These are phyloP conservation scores for Solanum hybrid DNA, from an alignment of 305 asterid species.

Conservation along the genomic window DNA sequence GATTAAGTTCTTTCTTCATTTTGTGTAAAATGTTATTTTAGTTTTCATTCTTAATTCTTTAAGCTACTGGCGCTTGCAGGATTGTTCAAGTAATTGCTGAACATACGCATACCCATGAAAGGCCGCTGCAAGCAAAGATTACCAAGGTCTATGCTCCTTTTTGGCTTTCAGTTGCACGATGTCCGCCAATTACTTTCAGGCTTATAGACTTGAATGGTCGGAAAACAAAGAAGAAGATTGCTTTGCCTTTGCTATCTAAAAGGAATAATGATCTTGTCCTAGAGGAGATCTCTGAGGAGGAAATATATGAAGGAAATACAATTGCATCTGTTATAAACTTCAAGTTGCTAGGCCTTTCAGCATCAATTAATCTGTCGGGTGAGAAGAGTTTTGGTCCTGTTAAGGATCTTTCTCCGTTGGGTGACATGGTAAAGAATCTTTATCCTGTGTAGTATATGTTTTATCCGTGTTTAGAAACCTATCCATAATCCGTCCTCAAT, in stretches of 20 bases:
- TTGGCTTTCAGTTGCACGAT: slow-evolving; percentile 79
- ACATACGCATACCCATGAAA: slow-evolving; percentile 48
- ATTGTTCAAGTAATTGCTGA: slow-evolving; percentile 84
- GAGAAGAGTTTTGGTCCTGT: slow-evolving; percentile 82
- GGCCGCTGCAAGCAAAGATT: slow-evolving; percentile 53
- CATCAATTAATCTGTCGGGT: slow-evolving; percentile 53
- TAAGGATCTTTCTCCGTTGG: slow-evolving; percentile 79
- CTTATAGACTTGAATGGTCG: slow-evolving; percentile 44
- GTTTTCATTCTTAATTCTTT: slow-evolving; percentile 11
- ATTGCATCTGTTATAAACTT: slow-evolving; percentile 85
- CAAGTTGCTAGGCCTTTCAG: slow-evolving; percentile 72
- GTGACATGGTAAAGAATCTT: slow-evolving; percentile 61
- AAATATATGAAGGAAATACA: slow-evolving; percentile 73
- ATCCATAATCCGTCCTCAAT: slow-evolving; percentile 2
- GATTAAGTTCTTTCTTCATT: background rate
- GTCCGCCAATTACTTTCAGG: slow-evolving; percentile 88
- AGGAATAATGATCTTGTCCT: slow-evolving; percentile 42
- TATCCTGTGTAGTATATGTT: slow-evolving; percentile 8
- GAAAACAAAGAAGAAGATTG: slow-evolving; percentile 47
- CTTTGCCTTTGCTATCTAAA: slow-evolving; percentile 52
- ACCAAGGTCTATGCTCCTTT: slow-evolving; percentile 78
- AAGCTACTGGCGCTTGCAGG: slow-evolving; percentile 40
- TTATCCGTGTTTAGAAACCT: background rate
- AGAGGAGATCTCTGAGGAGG: slow-evolving; percentile 91
- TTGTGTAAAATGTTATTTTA: background rate